These are phyloP conservation scores for Coemansia sp. DNA, from an alignment of 192 early-diverging fungal species.

Conservation along the genomic window DNA sequence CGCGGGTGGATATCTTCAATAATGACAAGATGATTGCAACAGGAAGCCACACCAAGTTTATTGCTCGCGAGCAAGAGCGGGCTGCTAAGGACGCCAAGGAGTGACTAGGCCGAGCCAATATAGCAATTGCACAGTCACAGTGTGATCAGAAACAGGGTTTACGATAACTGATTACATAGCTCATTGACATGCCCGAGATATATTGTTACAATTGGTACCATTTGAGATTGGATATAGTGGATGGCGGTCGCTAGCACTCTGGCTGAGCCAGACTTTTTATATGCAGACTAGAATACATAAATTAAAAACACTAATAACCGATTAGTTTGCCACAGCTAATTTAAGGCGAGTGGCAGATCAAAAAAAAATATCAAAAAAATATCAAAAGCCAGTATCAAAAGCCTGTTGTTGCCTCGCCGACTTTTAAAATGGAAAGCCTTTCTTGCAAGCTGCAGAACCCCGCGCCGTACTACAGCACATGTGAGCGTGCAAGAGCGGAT, in stretches of 20 bases:
- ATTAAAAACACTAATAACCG: neutral
- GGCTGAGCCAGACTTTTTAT: no score
- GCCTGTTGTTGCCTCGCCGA: neutral
- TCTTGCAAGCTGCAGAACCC: neutral
- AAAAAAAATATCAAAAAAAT: neutral
- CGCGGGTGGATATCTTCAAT: constrained; percentile 45
- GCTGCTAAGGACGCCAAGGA: neutral
- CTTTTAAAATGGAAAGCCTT: neutral
- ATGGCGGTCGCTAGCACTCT: no score
- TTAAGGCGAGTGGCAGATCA: neutral
- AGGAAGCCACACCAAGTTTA: constrained; percentile 55
- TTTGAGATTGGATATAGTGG: no score
- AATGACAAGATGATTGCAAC: constrained; percentile 50
- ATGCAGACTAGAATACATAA: no score
- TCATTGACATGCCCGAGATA: no score
- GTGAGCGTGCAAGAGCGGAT: neutral
- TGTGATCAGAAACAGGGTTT: no score
- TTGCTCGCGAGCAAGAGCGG: constrained; percentile 31
- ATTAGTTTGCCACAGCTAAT: neutral
- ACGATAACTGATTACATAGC: no score
- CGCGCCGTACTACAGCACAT: neutral
- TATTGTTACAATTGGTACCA: no score
- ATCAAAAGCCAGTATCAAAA: neutral
- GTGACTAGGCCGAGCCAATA: no score
- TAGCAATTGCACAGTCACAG: neutral